Base-by-base conservation (phyloP, 2,329 filamentous ascomycete genomes). In the Colletotrichum navitas region DNA sequence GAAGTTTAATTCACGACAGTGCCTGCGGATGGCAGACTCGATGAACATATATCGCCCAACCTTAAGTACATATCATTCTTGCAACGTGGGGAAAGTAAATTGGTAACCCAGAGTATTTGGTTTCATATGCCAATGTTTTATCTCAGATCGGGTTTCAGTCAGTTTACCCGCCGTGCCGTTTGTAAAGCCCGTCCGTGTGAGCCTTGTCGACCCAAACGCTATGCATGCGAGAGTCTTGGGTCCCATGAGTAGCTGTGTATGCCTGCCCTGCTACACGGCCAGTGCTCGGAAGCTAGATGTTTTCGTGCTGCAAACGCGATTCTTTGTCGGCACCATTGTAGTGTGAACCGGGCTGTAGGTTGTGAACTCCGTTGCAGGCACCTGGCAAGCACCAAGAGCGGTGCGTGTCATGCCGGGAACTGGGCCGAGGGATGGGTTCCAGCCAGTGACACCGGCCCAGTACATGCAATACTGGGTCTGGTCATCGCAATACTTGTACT, bases 381-480 rank as follows among this genome's bases (percentile, higher is more conserved):
- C 63, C 4, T 73, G 71, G 64, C 81, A 83, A 16, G 68, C 55
- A 3, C 82, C 82, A 0, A 83, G 45, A 4, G 76, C 72, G 2
- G 76, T 77, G n/a, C 76, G 76, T 32, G 77, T 79, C 76, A 83
- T 82, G 2, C 81, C 83, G 4, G 82, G 82, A 18, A 81, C 62
- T 6, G 79, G 78, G 0, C 81, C 82, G 6, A 75, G 73, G 1
- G 74, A 76, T 24, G 75, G 68, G 60, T 83, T 77, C 69, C 77
- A 82, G n/a, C 76, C 75, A 8, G 80, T 83, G 55, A 82, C 73
- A 21, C 81, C 82, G 32, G 75, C 77, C 78, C 81, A 84, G 75
- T 78, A 81, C 72, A 81, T 79, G 75, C 83, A 84, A 78, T 79
- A 84, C 3, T 78, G 78, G 4, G 76, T 77, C 36, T 26, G 66